Evolutionary conservation across 2,329 filamentous ascomycete genomes (phyloP).

Genomic region (Paramyrothecium roridum): DNA sequence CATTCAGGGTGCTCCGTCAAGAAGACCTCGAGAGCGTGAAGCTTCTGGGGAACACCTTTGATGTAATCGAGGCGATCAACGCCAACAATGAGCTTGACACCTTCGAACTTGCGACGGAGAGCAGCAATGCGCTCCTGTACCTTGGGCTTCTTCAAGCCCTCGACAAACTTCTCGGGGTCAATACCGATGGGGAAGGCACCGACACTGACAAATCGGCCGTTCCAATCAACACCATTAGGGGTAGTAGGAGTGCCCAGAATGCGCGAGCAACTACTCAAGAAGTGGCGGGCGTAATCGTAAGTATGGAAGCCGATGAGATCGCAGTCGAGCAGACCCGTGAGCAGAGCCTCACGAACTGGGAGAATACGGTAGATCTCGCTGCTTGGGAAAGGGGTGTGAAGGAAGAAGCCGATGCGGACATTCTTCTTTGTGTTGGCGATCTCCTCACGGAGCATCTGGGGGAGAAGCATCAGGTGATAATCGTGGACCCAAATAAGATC

Average conservation of each 20-base stretch:
- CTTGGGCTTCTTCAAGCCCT: conserved; percentile 79
- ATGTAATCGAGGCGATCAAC: conserved; percentile 98
- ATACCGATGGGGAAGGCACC: conserved; percentile 98
- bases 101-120: conserved; percentile 86
- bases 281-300: conserved; percentile 98
- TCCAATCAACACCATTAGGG: conserved; percentile 89
- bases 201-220: conserved; percentile 83
- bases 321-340: conserved; percentile 85
- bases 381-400: conserved; percentile 95
- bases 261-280: conserved; percentile 92
- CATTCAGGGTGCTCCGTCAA: conserved; percentile 95
- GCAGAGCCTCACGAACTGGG: conserved; percentile 84
- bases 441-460: conserved; percentile 90
- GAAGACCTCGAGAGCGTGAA: conserved; percentile 95
- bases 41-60: conserved; percentile 96
- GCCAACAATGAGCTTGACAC: conserved; percentile 93
- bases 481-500: conserved; percentile 98
- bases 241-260: conserved; percentile 80
- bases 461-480: conserved; percentile 96
- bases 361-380: conserved; percentile 96
- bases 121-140: conserved; percentile 85
- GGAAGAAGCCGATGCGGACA: conserved; percentile 96
- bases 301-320: conserved; percentile 98
- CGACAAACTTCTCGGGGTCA: conserved; percentile 92
- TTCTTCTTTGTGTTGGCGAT: conserved; percentile 80